Evolutionary conservation across 2,329 filamentous ascomycete species (phyloP), one percentile per base, ranked within the genome.

Genomic region (Claviceps sp.): DNA sequence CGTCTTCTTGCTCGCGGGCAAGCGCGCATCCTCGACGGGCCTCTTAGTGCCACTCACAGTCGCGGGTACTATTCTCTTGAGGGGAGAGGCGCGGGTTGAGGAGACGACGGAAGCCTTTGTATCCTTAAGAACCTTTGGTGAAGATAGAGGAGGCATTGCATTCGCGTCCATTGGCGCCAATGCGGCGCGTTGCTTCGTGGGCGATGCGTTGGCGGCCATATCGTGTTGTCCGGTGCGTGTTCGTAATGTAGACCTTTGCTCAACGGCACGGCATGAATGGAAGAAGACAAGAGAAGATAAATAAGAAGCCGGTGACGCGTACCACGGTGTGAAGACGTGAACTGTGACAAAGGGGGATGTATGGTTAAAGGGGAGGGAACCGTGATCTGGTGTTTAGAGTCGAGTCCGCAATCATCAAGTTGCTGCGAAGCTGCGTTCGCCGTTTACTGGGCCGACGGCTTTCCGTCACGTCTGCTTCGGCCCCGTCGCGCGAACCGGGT

Each of bases 131-230:
- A 50, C 50, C 47, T 44, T 48, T 37, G 42, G 52, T 41, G 56
- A 58, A 52, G 50, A 67, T 39, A 65, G 62, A 17, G 59, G 55
- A 24, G 61, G 59, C 57, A 62, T 62, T 61, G 68, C 68, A 66
- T 76, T 76, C 51, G 69, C 68, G 64, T 75, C 67, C 49, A 74
- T 65, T 22, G 70, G 62, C 50, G 68, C 73, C 42, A 76, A 70
- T 55, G 70, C 71, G 68, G 70, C 73, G 70, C 73, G 73, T 70
- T 72, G 66, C 61, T 73, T 75, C 40, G 61, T 56, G 11, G 72
- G 72, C 46, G 69, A 69, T 43, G 49, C 34, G 37, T 22, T 50
- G 41, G 19, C 38, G 34, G 49, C 22, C 49, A 50, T 50, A 6
- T 30, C 30, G 30, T 47, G 30, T 34, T 34, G 30, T 47, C 14